Evolutionary conservation across 2,329 filamentous ascomycete species (phyloP), one percentile per base, ranked within the genome.

Genomic region (Aspergillus caelatus): DNA sequence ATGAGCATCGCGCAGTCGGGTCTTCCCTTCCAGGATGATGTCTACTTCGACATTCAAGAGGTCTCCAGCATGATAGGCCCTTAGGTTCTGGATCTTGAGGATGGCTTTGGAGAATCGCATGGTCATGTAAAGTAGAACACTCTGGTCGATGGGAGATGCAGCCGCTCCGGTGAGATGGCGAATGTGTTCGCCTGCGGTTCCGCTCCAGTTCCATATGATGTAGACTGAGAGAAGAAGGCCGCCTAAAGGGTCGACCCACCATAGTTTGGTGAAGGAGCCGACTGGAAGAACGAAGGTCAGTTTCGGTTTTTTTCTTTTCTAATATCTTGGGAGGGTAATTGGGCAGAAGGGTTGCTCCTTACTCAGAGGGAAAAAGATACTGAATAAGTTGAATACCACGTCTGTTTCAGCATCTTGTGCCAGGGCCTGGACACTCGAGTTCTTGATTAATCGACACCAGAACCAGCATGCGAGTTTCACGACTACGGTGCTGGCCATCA

Each of bases 21-120:
- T 79, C 4, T 81, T 77, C 65, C 84, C 84, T 69, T 87, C 82
- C 80, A 89, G 86, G 57, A 89, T 82, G 58, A 89, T 82, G 68
- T 89, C 86, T 5, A 89, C 83, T 68, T 89, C 86, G 21, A 88
- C 86, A 67, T 88, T 88, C 68, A 87, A 86, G 45, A 84, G 82
- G 66, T 88, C 85, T 0, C 87, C 86, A 0, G 85, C 85, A 69
- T 88, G 86, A 70, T 89, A 89, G 5, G 86, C 86, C 60, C 88
- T 86, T 45, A 89, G 82, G 69, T 88, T 86, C 60, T 81, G 77
- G 56, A 89, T 86, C 68, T 77, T 89, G 72, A 88, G 88, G 73
- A 97, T 96, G 14, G 91, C 91, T 69, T 91, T 92, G 53, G 93
- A 93, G 74, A 97, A 97, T 23, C 94, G 90, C 91, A 97, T 96